Percentiles rank a stretch among this genome's conserved stretches.
Conservation (phyloP, 2,329 filamentous ascomycete genomes). For the Xylaria hypoxylon region DNA sequence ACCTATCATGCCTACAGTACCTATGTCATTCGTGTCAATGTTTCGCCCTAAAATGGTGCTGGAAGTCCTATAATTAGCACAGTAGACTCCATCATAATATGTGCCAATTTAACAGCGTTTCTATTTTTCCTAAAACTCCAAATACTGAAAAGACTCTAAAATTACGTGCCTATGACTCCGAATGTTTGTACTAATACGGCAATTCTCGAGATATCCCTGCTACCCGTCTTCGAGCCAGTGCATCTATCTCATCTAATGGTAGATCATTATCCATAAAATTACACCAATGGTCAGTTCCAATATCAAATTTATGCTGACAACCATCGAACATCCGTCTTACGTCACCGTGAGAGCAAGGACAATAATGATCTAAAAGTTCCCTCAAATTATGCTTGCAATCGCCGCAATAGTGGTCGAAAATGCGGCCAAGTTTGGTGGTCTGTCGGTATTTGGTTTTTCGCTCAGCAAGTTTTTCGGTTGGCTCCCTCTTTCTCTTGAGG, state of each 20-base stretch:
- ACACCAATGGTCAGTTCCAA: constrained; percentile 30
- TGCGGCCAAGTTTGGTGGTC: neutral
- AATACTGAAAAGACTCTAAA: too few species aligned
- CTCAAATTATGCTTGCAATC: constrained; percentile 29
- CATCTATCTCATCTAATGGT: constrained; percentile 20
- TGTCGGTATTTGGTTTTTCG: constrained; percentile 1
- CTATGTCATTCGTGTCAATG: too few species aligned
- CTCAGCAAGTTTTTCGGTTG: neutral
- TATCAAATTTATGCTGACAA: constrained; percentile 9
- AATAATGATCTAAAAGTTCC: constrained; percentile 28
- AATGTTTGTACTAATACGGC: too few species aligned
- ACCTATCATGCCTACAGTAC: too few species aligned
- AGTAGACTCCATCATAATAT: too few species aligned
- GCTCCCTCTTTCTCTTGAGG: neutral
- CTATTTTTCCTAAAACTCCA: too few species aligned
- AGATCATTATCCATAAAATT: constrained; percentile 16
- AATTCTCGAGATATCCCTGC: too few species aligned
- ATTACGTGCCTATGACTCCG: neutral
- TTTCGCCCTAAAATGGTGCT: too few species aligned
- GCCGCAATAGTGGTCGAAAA: constrained; percentile 26
- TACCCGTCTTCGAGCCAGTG: constrained; percentile 13
- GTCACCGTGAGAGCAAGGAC: constrained; percentile 27
- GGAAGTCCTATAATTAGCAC: too few species aligned
- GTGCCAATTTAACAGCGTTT: too few species aligned
- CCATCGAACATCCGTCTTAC: constrained; percentile 3